Percentiles rank a stretch among this genome's conserved stretches.
Conservation (phyloP, 139 green algal species). For the Chlorella sp. region DNA sequence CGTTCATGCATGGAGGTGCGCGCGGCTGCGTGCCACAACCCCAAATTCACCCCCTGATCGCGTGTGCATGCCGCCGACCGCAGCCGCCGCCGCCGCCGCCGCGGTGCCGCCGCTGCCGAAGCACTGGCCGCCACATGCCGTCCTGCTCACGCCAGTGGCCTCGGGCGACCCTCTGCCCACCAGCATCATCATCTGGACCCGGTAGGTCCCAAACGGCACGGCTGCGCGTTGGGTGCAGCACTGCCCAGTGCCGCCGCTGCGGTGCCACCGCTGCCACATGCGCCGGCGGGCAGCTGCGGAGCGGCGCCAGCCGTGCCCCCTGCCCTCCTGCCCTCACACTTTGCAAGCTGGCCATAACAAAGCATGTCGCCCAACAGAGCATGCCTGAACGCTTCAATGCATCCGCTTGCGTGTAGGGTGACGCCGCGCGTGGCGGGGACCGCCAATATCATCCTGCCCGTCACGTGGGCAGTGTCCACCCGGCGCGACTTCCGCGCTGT, state of each 20-base stretch:
- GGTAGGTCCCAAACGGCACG: background rate
- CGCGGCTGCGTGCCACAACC: background rate
- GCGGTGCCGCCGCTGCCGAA: background rate
- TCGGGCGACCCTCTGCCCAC: background rate
- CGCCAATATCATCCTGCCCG: background rate
- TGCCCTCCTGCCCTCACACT: background rate
- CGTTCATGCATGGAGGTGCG: background rate
- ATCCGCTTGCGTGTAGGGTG: background rate
- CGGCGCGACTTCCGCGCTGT: background rate
- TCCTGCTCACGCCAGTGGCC: background rate
- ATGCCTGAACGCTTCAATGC: too few species aligned
- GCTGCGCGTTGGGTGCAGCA: too few species aligned
- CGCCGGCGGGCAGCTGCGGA: background rate
- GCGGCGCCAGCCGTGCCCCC: background rate
- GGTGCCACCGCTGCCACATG: background rate
- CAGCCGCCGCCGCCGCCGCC: too few species aligned
- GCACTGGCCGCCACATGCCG: background rate
- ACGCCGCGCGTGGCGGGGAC: background rate
- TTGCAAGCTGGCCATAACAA: too few species aligned
- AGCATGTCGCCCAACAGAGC: too few species aligned
- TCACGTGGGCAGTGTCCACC: background rate
- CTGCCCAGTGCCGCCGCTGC: too few species aligned
- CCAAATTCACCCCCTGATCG: background rate
- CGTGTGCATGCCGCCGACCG: background rate
- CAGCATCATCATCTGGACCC: slow-evolving; percentile 4